Percentiles rank a stretch among this genome's conserved stretches.
These are phyloP conservation scores for Panellus pusillus DNA, from an alignment of 768 basidiomycete species.

Conservation along the genomic window DNA sequence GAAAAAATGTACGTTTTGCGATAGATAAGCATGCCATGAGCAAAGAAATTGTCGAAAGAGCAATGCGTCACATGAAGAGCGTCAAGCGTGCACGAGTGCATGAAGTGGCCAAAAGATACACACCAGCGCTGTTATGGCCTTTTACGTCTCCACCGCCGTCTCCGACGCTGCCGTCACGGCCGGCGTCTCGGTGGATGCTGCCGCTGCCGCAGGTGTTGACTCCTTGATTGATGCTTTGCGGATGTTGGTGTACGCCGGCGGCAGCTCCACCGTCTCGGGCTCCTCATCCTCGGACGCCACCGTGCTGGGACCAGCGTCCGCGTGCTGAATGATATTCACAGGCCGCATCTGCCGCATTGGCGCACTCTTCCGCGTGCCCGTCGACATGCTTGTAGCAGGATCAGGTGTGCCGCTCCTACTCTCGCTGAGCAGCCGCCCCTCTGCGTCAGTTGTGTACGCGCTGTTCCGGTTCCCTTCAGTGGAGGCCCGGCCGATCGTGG, in stretches of 20 bases:
- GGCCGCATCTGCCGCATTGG: conserved; percentile 57
- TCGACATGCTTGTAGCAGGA: conserved; percentile 23
- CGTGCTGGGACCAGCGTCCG: conserved; percentile 70
- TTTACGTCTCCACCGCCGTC: not conserved
- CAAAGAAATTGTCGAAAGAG: not conserved
- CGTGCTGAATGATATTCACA: conserved; percentile 82
- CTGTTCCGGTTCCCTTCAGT: conserved; percentile 28
- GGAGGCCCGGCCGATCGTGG: conserved; percentile 45
- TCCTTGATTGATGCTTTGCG: conserved; percentile 21
- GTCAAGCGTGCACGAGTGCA: not conserved
- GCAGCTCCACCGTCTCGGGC: conserved; percentile 77
- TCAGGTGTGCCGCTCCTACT: conserved; percentile 53
- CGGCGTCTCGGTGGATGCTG: not conserved
- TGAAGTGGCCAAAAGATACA: not conserved
- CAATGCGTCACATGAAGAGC: not conserved
- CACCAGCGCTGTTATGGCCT: not conserved
- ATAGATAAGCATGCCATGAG: not conserved
- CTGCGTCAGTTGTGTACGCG: conserved; percentile 23
- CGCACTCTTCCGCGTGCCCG: conserved; percentile 45
- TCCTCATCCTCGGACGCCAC: conserved; percentile 36
- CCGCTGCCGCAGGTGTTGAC: not conserved
- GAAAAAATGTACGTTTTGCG: not conserved
- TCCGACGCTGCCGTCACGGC: not conserved
- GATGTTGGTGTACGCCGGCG: conserved; percentile 79
- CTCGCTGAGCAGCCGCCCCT: conserved; percentile 31